A percentile compares a stretch with the other conserved stretches of the same genome.
Evolutionary conservation across 1,139 yeast genomes (phyloP).

Genomic region (Yamadazyma sp.): DNA sequence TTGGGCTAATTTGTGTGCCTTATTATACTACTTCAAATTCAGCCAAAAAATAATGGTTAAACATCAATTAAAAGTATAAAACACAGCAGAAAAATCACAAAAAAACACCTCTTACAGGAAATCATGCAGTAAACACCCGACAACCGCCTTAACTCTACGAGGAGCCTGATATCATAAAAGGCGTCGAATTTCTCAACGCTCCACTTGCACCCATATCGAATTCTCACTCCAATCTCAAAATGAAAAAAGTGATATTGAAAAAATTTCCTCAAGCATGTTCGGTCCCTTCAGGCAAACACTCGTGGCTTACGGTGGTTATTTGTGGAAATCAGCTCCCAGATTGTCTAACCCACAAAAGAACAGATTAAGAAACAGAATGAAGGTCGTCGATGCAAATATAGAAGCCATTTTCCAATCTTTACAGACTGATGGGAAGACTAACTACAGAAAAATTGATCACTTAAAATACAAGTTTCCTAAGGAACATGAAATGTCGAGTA

Average conservation of each 20-base stretch:
- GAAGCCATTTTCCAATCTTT: constrained; percentile 69
- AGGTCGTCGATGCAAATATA: constrained; percentile 76
- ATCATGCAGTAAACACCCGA: too few species aligned
- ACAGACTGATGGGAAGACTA: constrained; percentile 26
- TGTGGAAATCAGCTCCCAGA: constrained; percentile 73
- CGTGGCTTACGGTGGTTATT: constrained; percentile 72
- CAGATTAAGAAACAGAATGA: constrained; percentile 81
- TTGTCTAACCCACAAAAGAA: constrained; percentile 80
- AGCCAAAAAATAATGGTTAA: too few species aligned
- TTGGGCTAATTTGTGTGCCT: too few species aligned
- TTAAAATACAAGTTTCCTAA: constrained; percentile 66
- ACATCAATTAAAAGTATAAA: too few species aligned
- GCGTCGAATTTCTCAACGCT: too few species aligned
- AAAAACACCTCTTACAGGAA: too few species aligned
- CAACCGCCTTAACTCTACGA: too few species aligned
- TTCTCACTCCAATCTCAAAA: not conserved
- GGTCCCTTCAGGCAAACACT: constrained; percentile 76
- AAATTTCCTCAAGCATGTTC: constrained; percentile 49
- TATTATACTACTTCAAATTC: too few species aligned
- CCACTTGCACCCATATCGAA: not conserved
- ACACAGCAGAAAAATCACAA: too few species aligned
- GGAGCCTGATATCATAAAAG: too few species aligned
- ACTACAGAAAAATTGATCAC: constrained; percentile 53
- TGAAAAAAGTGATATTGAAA: constrained; percentile 4
- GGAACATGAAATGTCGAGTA: constrained; percentile 74